Percentiles rank a stretch among this genome's conserved stretches.
These are phyloP conservation scores for Xanthoconium purpureum DNA, from an alignment of 768 basidiomycete genomes.

Conservation along the genomic window DNA sequence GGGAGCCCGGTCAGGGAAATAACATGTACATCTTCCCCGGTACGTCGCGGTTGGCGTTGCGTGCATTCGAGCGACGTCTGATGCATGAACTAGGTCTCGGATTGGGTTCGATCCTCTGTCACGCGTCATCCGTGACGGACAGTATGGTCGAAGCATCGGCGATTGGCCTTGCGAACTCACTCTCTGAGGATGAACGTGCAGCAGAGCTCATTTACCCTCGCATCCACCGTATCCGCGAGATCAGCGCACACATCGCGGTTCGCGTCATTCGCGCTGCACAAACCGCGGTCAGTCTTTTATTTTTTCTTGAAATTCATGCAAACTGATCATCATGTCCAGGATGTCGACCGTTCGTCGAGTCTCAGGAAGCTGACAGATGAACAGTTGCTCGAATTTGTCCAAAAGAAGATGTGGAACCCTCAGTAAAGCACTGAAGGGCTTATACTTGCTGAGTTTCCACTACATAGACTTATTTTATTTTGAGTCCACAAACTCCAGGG, in stretches of 20 bases:
- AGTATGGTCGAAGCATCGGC: conserved; percentile 88
- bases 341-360: conserved; percentile 50
- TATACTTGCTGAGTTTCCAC: too few species aligned
- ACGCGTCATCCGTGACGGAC: conserved; percentile 70
- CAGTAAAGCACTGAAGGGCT: conserved; percentile 7
- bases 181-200: conserved; percentile 66
- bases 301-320: conserved; percentile 17
- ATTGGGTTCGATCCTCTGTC: conserved; percentile 71
- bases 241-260: conserved; percentile 70
- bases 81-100: conserved; percentile 38
- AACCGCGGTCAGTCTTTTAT: conserved; percentile 49
- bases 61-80: not conserved
- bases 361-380: conserved; percentile 57
- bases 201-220: conserved; percentile 77
- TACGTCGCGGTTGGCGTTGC: conserved; percentile 19
- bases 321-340: conserved; percentile 32
- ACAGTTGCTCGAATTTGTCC: conserved; percentile 52
- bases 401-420: conserved; percentile 74
- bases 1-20: conserved; percentile 88
- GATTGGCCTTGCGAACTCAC: conserved; percentile 70
- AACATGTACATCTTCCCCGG: conserved; percentile 89
- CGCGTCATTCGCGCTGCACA: conserved; percentile 81
- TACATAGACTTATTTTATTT: not conserved
- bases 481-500: not conserved
- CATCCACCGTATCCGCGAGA: conserved; percentile 81